Conservation (phyloP, 306 rosid species). For the Oemleria cerasiformis region DNA sequence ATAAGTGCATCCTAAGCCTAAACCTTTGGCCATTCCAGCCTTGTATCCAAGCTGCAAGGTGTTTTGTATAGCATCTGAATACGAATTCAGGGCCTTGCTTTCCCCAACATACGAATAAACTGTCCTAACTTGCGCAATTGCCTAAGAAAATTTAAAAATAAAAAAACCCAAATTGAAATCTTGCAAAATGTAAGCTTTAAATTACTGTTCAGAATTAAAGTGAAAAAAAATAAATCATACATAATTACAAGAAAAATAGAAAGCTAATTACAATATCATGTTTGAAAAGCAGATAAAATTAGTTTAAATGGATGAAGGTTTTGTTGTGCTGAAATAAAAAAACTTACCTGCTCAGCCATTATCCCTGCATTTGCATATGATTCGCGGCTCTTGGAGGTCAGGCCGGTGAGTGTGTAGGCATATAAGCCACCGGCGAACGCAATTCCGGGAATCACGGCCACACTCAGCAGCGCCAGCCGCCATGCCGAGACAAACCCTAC, state of each 20-base stretch:
- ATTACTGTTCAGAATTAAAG: no score
- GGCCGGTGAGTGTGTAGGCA: slow-evolving; percentile 95
- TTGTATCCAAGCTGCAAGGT: slow-evolving; percentile 94
- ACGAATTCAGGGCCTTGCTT: slow-evolving; percentile 89
- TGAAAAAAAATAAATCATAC: no score
- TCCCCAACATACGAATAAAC: slow-evolving; percentile 96
- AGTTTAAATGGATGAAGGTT: no score
- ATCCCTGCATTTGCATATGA: slow-evolving; percentile 96
- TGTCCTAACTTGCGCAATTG: slow-evolving; percentile 91
- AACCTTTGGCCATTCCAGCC: slow-evolving; percentile 98
- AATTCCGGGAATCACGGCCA: slow-evolving; percentile 96
- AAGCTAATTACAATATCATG: no score
- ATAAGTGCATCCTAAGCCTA: slow-evolving; percentile 97
- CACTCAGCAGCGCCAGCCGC: slow-evolving; percentile 90
- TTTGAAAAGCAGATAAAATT: no score
- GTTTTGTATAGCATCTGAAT: slow-evolving; percentile 92
- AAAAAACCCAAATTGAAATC: background rate
- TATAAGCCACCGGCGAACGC: slow-evolving; percentile 98
- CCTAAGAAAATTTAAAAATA: slow-evolving; percentile 29
- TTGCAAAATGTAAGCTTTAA: background rate
- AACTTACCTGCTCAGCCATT: slow-evolving; percentile 85
- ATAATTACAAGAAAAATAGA: background rate
- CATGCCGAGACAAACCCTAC: slow-evolving; percentile 99
- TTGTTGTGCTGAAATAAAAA: background rate
- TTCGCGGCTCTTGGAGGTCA: slow-evolving; percentile 91